Evolutionary conservation across 106 monocot genomes (phyloP).

Genomic region (Agapanthus africanus): DNA sequence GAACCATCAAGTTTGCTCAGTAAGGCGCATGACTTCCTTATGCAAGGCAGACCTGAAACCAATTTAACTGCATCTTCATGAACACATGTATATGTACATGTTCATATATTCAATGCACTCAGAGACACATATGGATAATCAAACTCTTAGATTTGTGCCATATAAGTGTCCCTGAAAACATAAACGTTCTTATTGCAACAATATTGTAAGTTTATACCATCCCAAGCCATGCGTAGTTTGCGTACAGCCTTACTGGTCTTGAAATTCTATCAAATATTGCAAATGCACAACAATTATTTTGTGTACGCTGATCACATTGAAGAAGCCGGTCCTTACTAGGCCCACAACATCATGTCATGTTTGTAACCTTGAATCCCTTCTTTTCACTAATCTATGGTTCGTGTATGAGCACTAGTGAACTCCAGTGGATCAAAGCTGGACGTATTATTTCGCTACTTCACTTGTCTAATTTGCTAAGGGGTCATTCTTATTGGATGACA

Average conservation of each 20-base stretch:
- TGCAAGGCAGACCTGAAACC: no score
- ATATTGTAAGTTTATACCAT: no score
- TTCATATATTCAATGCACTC: no score
- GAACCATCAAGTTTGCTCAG: not conserved
- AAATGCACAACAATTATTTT: not conserved
- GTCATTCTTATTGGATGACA: no score
- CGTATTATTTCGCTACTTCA: not conserved
- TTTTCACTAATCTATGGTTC: not conserved
- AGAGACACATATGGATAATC: no score
- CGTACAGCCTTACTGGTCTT: no score
- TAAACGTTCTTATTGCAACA: no score
- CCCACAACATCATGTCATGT: not conserved
- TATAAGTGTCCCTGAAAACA: not conserved
- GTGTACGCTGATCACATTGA: not conserved
- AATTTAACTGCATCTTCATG: not conserved
- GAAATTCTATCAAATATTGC: not conserved
- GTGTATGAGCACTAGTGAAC: no score
- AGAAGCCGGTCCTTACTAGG: not conserved
- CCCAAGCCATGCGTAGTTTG: no score
- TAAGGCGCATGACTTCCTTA: no score
- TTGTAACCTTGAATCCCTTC: not conserved
- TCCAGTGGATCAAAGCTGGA: not conserved
- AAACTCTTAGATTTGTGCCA: not conserved
- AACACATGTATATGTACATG: not conserved
- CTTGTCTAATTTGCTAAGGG: slow-evolving; percentile 1